A percentile compares a stretch with the other conserved stretches of the same genome.
Evolutionary conservation across 1,139 yeast genomes (phyloP).

Genomic region (Saccharomyces pastorianus): DNA sequence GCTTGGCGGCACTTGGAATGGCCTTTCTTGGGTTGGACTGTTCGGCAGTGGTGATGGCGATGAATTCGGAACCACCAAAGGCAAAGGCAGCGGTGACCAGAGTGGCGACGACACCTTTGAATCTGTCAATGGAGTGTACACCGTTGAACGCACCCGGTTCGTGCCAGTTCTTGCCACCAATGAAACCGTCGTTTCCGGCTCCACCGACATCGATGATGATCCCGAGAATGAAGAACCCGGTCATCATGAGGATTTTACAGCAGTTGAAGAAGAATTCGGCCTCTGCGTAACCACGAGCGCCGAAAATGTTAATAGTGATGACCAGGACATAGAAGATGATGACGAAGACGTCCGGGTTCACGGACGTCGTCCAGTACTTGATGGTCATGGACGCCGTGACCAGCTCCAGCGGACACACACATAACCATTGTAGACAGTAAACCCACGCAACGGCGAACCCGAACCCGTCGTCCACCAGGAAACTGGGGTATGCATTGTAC

Average conservation of each 20-base stretch:
- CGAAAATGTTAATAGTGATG: constrained; percentile 52
- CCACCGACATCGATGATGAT: constrained; percentile 59
- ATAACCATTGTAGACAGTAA: constrained; percentile 74
- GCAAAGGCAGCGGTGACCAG: constrained; percentile 84
- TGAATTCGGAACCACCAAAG: constrained; percentile 75
- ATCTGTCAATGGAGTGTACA: constrained; percentile 30
- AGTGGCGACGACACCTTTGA: constrained; percentile 76
- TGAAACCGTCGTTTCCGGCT: constrained; percentile 52
- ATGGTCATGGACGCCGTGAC: constrained; percentile 71
- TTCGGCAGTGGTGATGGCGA: constrained; percentile 87
- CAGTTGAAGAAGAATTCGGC: constrained; percentile 58
- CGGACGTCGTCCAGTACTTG: constrained; percentile 39
- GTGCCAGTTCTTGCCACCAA: constrained; percentile 57
- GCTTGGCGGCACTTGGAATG: constrained; percentile 67
- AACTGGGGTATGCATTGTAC: constrained; percentile 62
- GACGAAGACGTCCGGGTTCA: constrained; percentile 61
- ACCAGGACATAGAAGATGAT: constrained; percentile 54
- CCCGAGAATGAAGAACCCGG: constrained; percentile 58
- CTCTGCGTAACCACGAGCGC: constrained; percentile 68
- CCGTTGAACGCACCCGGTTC: constrained; percentile 49
- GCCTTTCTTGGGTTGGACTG: constrained; percentile 70
- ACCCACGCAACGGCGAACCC: constrained; percentile 79
- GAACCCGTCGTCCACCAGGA: constrained; percentile 61
- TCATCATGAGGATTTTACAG: constrained; percentile 52
- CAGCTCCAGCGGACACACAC: constrained; percentile 66